Evolutionary conservation across 2,329 filamentous ascomycete species (phyloP), one percentile per base, ranked within the genome.

Genomic region (Verticillium isaacii): DNA sequence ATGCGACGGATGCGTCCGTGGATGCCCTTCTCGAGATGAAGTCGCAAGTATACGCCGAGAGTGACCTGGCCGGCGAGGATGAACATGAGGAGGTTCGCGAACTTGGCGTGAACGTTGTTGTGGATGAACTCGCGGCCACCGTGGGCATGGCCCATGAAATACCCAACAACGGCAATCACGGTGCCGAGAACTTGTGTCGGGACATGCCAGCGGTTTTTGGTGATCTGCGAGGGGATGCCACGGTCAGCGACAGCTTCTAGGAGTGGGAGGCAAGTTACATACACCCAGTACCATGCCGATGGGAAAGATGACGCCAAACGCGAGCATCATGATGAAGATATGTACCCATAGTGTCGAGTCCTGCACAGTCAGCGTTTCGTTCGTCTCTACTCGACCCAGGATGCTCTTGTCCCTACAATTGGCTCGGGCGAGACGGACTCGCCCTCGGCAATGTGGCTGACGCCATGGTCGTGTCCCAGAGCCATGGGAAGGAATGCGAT

Each of bases 221-320:
- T 87, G 63, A 99, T 93, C 89, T 96, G 73, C 56, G 64, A 32
- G 60, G 41, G 29, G 29, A 29, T 5, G 56, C 4, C n/a, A 32
- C 7, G 14, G 29, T 41, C 45, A 52, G 45, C 8, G 9, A 23
- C n/a, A 4, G n/a, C 25, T 6, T 17, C 25, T 11, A 32, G 29
- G 54, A 19, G 4, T n/a, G 39, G 34, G 23, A 17, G 37, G 41
- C 2, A 64, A 34, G 37, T 12, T 57, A 78, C 89, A 70, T 85
- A 95, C 91, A 63, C 94, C 94, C 19, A 97, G 81, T 52, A 98
- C 93, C 94, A 99, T 98, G 69, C 95, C 95, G 17, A 92, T 83
- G 12, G 95, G 95, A 71, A 97, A 98, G 63, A 98, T 85, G 68
- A 99, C 82, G 64, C 95, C 95, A 81, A 96, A 98, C 62, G 93